These are phyloP conservation scores for Chaetomium tenue DNA, from an alignment of 495 filamentous ascomycete species.

Conservation along the genomic window DNA sequence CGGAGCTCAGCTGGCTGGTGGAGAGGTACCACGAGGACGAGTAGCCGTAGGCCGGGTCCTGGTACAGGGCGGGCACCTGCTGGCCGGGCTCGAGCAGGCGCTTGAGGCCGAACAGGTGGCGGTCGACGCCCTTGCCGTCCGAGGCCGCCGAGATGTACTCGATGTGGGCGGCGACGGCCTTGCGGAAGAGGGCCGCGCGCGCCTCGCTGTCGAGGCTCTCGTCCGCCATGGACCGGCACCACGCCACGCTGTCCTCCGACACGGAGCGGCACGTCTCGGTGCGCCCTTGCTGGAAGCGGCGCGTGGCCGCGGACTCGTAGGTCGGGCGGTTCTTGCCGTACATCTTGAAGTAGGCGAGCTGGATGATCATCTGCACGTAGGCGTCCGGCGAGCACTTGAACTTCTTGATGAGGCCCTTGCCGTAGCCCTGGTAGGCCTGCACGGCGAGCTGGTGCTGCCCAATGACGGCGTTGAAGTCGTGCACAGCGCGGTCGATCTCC, in stretches of 20 bases:
- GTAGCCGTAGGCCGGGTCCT: conserved; percentile 84
- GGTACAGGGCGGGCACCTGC: conserved; percentile 75
- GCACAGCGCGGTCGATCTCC: conserved; percentile 71
- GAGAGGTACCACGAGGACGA: conserved; percentile 85
- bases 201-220: conserved; percentile 57
- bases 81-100: conserved; percentile 80
- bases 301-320: conserved; percentile 93
- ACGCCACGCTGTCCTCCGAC: conserved; percentile 87
- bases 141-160: conserved; percentile 86
- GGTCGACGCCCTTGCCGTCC: conserved; percentile 91
- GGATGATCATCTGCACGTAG: conserved; percentile 98
- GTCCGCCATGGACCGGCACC: conserved; percentile 82
- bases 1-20: conserved; percentile 84
- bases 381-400: conserved; percentile 98
- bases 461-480: conserved; percentile 77
- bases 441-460: conserved; percentile 86
- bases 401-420: conserved; percentile 98
- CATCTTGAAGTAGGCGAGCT: conserved; percentile 98
- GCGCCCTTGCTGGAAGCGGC: conserved; percentile 92
- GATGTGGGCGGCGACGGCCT: conserved; percentile 76
- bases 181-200: conserved; percentile 70
- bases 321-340: conserved; percentile 97
- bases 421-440: conserved; percentile 94
- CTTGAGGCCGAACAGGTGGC: conserved; percentile 96
- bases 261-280: conserved; percentile 95